Percentiles rank a stretch among this genome's conserved stretches.
These are phyloP conservation scores for Peronospora tabacina DNA, from an alignment of 352 stramenopile genomes.

Conservation along the genomic window DNA sequence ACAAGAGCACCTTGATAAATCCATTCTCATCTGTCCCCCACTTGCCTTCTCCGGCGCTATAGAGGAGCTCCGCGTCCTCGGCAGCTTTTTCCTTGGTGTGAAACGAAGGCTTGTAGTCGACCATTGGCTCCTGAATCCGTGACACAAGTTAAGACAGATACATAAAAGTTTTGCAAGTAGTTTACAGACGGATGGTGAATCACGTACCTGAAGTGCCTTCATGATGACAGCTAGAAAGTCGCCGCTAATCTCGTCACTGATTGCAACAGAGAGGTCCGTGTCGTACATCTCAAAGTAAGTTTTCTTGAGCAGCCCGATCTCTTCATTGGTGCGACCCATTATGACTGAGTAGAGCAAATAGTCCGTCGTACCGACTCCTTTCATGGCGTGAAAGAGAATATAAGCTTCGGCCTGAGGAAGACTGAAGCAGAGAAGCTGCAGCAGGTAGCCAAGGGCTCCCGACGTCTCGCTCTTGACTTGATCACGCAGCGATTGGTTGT, in stretches of 20 bases:
- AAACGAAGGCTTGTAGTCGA: conserved; percentile 38
- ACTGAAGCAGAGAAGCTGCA: conserved; percentile 48
- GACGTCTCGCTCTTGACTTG: conserved; percentile 60
- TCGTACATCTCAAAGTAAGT: conserved; percentile 49
- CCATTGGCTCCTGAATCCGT: conserved; percentile 22
- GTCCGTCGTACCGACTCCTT: conserved; percentile 46
- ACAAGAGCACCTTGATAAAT: conserved; percentile 56
- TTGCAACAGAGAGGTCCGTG: conserved; percentile 37
- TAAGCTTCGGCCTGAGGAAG: conserved; percentile 51
- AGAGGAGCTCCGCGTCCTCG: conserved; percentile 52
- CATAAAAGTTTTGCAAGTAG: background rate
- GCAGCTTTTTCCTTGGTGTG: conserved; percentile 61
- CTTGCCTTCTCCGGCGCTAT: conserved; percentile 72
- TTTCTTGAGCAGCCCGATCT: conserved; percentile 47
- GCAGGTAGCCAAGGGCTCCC: conserved; percentile 48
- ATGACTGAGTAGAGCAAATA: conserved; percentile 54
- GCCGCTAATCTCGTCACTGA: conserved; percentile 39
- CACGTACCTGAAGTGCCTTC: conserved; percentile 36
- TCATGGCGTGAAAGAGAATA: conserved; percentile 57
- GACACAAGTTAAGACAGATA: background rate
- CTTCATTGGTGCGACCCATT: conserved; percentile 45
- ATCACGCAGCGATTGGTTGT: conserved; percentile 40
- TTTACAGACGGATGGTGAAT: background rate
- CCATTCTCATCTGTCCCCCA: conserved; percentile 64
- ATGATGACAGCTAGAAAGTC: conserved; percentile 49